Base-by-base conservation (phyloP, 2,329 filamentous ascomycete species). In the Microascus cirrosus region DNA sequence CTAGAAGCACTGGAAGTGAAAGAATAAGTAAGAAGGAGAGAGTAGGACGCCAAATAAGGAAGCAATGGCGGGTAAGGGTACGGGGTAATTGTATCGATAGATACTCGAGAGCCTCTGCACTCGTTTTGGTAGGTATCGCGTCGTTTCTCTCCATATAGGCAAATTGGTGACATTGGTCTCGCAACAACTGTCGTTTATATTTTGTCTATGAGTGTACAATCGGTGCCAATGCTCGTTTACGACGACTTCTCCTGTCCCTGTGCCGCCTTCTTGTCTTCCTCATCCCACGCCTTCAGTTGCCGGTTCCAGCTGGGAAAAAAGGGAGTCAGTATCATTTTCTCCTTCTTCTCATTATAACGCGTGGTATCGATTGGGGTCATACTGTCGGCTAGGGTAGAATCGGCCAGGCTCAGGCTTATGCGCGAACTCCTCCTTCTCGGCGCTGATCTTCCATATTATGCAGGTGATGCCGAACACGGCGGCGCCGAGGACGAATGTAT, bases 321-420 rank as follows among this genome's bases (percentile, higher is more conserved):
- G 36, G 36, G n/a, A 11, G 62, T 67, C 54, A 70, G 67, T 55
- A 60, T 54, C 12, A 7, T 22, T 8, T 11, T 22, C 45, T 20
- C 6, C 22, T 48, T 55, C 32, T 36, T 42, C 15, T n/a, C 12
- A 32, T 11, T 42, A 12, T 22, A 34, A 22, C 28, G 8, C 4
- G 18, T 20, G 13, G 18, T n/a, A 2, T 25, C 10, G 2, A 3
- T 32, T 10, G 11, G 42, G n/a, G 10, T 81, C 87, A 67, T 79
- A 93, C 89, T 87, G 84, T 83, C 90, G 82, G 75, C 89, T 94
- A 54, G 89, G 89, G 73, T 86, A 91, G 80, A 92, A 94, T 67
- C 87, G 77, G 65, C 83, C 83, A 59, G 82, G 78, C 73, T 90
- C 85, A 39, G 90, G 90, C 78, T 91, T 90, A 71, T 80, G 84